A percentile compares a stretch with the other conserved stretches of the same genome.
These are phyloP conservation scores for Pulveroboletus sp. DNA, from an alignment of 768 basidiomycete species.

Conservation along the genomic window DNA sequence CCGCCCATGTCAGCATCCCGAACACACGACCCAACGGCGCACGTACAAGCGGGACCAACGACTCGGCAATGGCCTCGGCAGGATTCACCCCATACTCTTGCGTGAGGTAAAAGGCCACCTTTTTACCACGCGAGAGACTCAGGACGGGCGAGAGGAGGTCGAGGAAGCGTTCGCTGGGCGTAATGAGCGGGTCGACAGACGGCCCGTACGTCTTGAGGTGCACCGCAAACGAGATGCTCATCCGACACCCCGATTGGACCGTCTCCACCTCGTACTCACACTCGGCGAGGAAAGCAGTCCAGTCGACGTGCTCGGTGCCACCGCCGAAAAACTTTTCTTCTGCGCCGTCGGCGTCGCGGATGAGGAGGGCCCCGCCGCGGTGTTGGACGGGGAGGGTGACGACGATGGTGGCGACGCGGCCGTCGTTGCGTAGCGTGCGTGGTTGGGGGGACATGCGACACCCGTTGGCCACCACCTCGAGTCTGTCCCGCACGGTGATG, in stretches of 20 bases:
- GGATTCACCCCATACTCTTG: slow-evolving; percentile 72
- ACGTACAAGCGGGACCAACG: slow-evolving; percentile 67
- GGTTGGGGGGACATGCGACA: slow-evolving; percentile 57
- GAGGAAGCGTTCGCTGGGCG: slow-evolving; percentile 71
- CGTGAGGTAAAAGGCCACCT: slow-evolving; percentile 68
- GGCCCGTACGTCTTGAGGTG: slow-evolving; percentile 68
- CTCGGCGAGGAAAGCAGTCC: slow-evolving; percentile 73
- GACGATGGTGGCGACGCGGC: slow-evolving; percentile 67
- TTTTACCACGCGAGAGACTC: slow-evolving; percentile 68
- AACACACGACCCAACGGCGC: no score
- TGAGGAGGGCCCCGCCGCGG: slow-evolving; percentile 62
- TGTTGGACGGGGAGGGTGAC: slow-evolving; percentile 75
- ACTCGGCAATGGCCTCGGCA: slow-evolving; percentile 64
- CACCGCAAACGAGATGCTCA: slow-evolving; percentile 70
- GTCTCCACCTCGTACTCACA: slow-evolving; percentile 74
- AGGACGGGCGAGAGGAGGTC: slow-evolving; percentile 70
- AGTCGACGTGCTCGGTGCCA: slow-evolving; percentile 67
- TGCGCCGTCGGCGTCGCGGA: slow-evolving; percentile 52
- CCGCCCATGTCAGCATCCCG: no score
- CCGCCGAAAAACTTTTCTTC: slow-evolving; percentile 64
- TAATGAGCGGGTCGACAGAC: slow-evolving; percentile 61
- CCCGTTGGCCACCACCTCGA: slow-evolving; percentile 66
- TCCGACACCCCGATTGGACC: slow-evolving; percentile 66
- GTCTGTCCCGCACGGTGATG: slow-evolving; percentile 60
- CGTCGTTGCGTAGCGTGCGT: slow-evolving; percentile 55